A percentile compares a stretch with the other conserved stretches of the same genome.
These are phyloP conservation scores for Prunus yedoensis DNA, from an alignment of 331 rosid genomes.

Conservation along the genomic window DNA sequence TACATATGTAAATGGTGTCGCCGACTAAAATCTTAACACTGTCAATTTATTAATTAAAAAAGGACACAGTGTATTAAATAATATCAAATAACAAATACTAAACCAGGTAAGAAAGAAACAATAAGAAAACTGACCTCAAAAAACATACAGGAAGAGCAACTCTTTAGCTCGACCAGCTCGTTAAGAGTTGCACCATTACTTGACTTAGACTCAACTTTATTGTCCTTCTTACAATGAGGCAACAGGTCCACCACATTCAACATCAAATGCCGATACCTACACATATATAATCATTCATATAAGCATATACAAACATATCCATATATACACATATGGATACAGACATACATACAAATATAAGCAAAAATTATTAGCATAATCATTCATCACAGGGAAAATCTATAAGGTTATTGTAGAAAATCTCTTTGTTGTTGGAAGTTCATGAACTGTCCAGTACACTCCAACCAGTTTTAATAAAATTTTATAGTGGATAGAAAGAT, in stretches of 20 bases:
- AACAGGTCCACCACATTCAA: slow-evolving; percentile 82
- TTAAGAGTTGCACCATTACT: slow-evolving; percentile 74
- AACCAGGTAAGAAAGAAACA: background rate
- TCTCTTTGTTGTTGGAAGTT: background rate
- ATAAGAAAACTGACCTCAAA: slow-evolving; percentile 59
- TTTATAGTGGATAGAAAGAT: background rate
- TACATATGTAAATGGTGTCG: background rate
- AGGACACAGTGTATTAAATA: background rate
- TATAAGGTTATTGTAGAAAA: background rate
- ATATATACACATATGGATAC: background rate
- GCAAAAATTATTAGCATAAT: background rate
- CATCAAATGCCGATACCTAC: slow-evolving; percentile 97
- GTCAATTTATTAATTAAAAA: background rate
- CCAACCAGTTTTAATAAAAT: background rate
- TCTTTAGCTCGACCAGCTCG: slow-evolving; percentile 76
- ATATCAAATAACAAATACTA: background rate
- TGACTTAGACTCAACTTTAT: slow-evolving; percentile 70
- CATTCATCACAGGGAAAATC: background rate
- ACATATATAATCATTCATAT: background rate
- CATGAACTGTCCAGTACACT: background rate
- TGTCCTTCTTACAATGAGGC: slow-evolving; percentile 96
- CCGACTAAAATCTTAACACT: background rate
- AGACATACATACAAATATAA: background rate
- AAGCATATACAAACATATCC: background rate
- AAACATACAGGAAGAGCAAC: slow-evolving; percentile 76